Evolutionary conservation across 2,329 filamentous ascomycete genomes (phyloP), one percentile per base, ranked within the genome.

Genomic region (Fusarium pilosicola): DNA sequence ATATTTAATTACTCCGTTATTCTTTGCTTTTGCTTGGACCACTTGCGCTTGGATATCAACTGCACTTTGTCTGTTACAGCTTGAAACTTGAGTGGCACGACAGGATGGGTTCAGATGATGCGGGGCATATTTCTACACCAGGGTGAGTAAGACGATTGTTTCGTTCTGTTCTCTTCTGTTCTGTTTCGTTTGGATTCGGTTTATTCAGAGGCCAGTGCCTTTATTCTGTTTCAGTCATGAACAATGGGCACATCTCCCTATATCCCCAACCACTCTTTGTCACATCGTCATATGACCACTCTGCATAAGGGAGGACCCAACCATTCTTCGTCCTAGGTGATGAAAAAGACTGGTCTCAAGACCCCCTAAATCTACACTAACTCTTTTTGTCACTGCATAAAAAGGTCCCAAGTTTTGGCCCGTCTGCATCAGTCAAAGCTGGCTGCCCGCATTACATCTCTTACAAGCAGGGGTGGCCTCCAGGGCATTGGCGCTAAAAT

Each of bases 21-120:
- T 34, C 17, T 57, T 34, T 38, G 32, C 32, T 18, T 36, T 36
- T 36, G 9, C 38, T 45, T 39, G 18, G 38, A 42, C 32, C 65
- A 22, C 58, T 39, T 60, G 32, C 12, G 32, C 49, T 67, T 44
- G 44, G 26, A 48, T 28, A n/a, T 24, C 39, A n/a, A 39, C 51
- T 34, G 46, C 46, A 32, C 22, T 70, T 44, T 61, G 54, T 52
- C 44, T 73, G 52, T 41, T 65, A 64, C 60, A 66, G 30, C 46
- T 63, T 75, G 73, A 70, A 74, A 75, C 72, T 42, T 49, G 66
- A 67, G 69, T 75, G 72, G 74, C 74, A 76, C 59, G 72, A 76
- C 71, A 76, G 54, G 74, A 76, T 76, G 74, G 62, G 65, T n/a
- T 75, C 67, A 42, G 74, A 75, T 59, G 72, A 68, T 68, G 62